phyloP scores from a whole-genome alignment of 108 stramenopile genomes.

The Hondaea fermentalgiana region DNA sequence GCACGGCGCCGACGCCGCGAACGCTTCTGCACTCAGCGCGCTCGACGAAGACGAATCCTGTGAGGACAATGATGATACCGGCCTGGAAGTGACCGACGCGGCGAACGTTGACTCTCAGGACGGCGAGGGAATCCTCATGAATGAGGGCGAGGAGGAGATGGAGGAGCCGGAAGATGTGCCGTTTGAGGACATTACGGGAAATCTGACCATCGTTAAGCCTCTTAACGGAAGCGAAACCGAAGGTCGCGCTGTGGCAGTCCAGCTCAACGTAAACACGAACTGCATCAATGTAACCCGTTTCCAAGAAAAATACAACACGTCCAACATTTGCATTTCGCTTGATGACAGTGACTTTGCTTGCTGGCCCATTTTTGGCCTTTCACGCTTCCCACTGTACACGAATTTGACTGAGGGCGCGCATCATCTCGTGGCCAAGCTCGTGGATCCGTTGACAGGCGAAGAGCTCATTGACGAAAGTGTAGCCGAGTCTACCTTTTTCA shows the following conservation, averaged over 20 bases:
- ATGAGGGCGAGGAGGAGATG: neutral
- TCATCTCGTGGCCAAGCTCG: neutral
- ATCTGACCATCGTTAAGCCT: neutral
- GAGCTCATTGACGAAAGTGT: neutral
- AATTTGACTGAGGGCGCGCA: neutral
- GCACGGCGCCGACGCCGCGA: neutral
- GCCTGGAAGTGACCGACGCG: neutral
- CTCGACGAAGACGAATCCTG: no score
- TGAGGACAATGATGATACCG: neutral
- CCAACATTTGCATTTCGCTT: neutral
- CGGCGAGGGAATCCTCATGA: neutral
- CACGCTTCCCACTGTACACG: neutral
- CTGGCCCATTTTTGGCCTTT: constrained; percentile 14
- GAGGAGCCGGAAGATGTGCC: neutral
- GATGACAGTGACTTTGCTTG: neutral
- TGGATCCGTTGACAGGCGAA: neutral
- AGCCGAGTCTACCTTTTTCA: neutral
- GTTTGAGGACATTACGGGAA: neutral
- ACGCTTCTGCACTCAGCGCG: neutral
- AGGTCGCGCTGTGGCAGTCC: neutral
- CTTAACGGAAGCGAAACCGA: neutral
- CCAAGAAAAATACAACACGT: neutral
- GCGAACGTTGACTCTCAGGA: neutral
- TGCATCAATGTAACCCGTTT: neutral
- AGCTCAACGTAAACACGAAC: constrained; percentile 10